Evolutionary conservation across 768 basidiomycete genomes (phyloP), one percentile per base, ranked within the genome.

Genomic region (Pleurotus platypus): DNA sequence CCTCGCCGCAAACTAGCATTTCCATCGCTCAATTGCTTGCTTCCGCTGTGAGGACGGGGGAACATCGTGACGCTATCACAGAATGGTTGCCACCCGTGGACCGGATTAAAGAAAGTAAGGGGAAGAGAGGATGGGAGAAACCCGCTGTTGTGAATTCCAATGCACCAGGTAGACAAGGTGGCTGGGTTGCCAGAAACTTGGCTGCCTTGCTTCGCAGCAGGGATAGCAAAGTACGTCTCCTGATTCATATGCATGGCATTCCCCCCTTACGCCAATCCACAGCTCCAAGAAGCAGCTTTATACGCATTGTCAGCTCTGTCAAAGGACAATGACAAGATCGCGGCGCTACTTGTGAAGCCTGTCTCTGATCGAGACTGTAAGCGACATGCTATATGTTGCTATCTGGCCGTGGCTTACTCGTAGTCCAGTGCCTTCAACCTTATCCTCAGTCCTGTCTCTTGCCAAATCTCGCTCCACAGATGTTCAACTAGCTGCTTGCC

Each of bases 61-160:
- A 65, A 2, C 81, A 89, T 61, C 77, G 88, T 18, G 64, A 66
- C 1, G 70, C 73, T 1, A 72, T 90, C 13, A 70, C 80, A 0
- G 80, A 83, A 20, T 91, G 89, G 89, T 64, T 83, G 0, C 89
- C 87, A 5, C 78, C 72, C 0, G 62, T 67, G 0, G 86, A 89
- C 18, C 72, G 87, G 18, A 65, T 73, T 40, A 78, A 75, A 59
- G 84, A 85, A 51, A 72, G 77, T 22, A 85, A 79, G 60, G 76
- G 76, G 2, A 81, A 81, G 58, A 77, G 90, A 1, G 87, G 89
- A 3, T 92, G 90, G 90, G 90, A 92, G 70, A 86, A 84, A 64
- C 72, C 78, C 0, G 75, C 78, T 0, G 62, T 73, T 0, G 67
- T 67, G 12, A 69, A 70, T 22, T 70, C 72, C 3, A 72, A 69